Evolutionary conservation across 768 basidiomycete species (phyloP).

Genomic region (Mycena pura): DNA sequence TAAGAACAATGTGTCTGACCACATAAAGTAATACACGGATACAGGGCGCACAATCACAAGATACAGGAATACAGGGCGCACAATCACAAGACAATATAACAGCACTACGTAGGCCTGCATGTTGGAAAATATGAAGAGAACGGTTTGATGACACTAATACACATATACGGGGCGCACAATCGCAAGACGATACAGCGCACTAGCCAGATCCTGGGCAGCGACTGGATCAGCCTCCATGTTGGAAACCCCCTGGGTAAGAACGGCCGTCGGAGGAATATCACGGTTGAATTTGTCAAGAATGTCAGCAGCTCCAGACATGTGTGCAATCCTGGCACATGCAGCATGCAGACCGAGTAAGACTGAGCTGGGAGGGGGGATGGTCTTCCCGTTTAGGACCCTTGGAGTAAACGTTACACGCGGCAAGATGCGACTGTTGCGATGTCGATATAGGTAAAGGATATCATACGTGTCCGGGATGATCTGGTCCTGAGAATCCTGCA

Average conservation of each 20-base stretch:
- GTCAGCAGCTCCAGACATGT: neutral
- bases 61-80: too few species aligned
- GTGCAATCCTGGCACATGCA: neutral
- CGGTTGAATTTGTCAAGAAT: neutral
- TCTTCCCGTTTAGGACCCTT: neutral
- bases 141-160: too few species aligned
- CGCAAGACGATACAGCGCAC: too few species aligned
- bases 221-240: too few species aligned
- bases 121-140: too few species aligned
- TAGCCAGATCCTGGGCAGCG: too few species aligned
- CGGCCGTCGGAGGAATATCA: neutral
- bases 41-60: too few species aligned
- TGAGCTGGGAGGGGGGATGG: neutral
- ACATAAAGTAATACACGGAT: too few species aligned
- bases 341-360: neutral
- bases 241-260: neutral
- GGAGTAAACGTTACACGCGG: neutral
- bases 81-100: too few species aligned
- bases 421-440: neutral
- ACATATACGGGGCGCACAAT: too few species aligned
- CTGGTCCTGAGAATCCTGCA: neutral
- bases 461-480: neutral
- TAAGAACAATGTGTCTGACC: too few species aligned
- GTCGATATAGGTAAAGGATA: neutral
- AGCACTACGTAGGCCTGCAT: too few species aligned